Base-by-base conservation (phyloP, 768 basidiomycete genomes). In the Mrakia gelida region DNA sequence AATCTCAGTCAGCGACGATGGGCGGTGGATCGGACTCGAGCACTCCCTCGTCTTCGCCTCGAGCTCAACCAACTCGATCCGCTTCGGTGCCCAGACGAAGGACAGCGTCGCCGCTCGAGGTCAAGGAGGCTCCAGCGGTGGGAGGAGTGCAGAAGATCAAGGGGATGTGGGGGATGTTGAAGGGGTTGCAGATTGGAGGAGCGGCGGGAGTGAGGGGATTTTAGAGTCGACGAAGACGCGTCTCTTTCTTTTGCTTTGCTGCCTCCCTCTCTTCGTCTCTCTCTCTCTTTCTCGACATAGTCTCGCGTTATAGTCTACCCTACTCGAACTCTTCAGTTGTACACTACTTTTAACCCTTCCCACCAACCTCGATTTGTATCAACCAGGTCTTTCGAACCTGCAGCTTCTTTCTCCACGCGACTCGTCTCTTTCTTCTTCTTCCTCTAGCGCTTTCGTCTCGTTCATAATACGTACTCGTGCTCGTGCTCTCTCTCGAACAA, bases 161-260 rank as follows among this genome's bases (percentile, higher is more conserved):
- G n/a, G 59, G 59, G 59, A 59, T 59, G 59, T 59, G 59, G 59
- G 59, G n/a, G 59, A 59, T 59, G 59, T 7, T 59, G 26, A 59
- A 59, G 59, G 59, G 23, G 0, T 28, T 26, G 18, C 49, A 52
- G 49, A 52, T 52, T 21, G 49, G 49, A 52, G 49, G 16, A 52
- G 49, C 49, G 49, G 15, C 49, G 49, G 49, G 49, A 21, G 49
- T 52, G 49, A 52, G 49, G 21, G 49, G 49, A 13, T 52, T 52
- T 21, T 52, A n/a, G 18, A 52, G 49, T 18, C 7, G 45, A 6
- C 11, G 45, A 1, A 6, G 45, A 15, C 26, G 26, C 54, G 54
- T 18, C 26, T 59, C 28, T 28, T 10, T n/a, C 26, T 56, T n/a
- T n/a, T 23, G 5, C 8, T 28, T 59, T 28, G 0, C 59, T 59